A percentile compares a stretch with the other conserved stretches of the same genome.
Evolutionary conservation across 1,284 basidiomycete species (phyloP).

Genomic region (Rhizoctonia solani): DNA sequence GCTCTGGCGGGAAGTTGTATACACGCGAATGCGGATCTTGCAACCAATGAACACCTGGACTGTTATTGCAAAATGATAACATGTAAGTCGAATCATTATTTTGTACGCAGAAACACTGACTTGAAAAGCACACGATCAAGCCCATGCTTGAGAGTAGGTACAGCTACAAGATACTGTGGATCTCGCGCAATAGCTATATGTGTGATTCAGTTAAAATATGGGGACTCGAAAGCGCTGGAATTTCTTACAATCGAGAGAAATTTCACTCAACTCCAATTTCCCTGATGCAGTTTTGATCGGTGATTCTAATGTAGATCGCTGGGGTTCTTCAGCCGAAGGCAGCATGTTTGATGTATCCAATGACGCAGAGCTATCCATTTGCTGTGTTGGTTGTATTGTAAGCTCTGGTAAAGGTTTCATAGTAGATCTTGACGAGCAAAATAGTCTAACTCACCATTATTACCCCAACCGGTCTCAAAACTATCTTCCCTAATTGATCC

Average conservation of each 20-base stretch:
- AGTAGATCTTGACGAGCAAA: background rate
- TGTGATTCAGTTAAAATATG: background rate
- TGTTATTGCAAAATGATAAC: constrained; percentile 44
- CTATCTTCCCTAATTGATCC: background rate
- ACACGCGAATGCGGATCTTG: constrained; percentile 84
- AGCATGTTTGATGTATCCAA: background rate
- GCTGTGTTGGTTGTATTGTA: background rate
- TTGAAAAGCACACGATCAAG: constrained; percentile 86
- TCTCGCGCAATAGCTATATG: constrained; percentile 14
- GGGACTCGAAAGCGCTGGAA: background rate
- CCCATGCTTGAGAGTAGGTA: constrained; percentile 75
- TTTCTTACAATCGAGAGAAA: constrained; percentile 22
- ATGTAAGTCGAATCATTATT: background rate
- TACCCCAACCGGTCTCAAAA: constrained; percentile 24
- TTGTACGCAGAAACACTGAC: constrained; percentile 56
- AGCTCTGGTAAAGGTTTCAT: background rate
- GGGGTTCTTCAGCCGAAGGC: background rate
- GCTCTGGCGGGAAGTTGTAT: constrained; percentile 80
- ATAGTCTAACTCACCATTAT: constrained; percentile 6
- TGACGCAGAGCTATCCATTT: background rate
- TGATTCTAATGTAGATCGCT: no score
- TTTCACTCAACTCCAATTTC: background rate
- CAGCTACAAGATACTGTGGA: constrained; percentile 55
- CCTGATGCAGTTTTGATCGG: background rate
- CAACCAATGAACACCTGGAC: constrained; percentile 91